phyloP scores from a whole-genome alignment of 2,329 filamentous ascomycete genomes.

The Cladosporium cucumerinum region DNA sequence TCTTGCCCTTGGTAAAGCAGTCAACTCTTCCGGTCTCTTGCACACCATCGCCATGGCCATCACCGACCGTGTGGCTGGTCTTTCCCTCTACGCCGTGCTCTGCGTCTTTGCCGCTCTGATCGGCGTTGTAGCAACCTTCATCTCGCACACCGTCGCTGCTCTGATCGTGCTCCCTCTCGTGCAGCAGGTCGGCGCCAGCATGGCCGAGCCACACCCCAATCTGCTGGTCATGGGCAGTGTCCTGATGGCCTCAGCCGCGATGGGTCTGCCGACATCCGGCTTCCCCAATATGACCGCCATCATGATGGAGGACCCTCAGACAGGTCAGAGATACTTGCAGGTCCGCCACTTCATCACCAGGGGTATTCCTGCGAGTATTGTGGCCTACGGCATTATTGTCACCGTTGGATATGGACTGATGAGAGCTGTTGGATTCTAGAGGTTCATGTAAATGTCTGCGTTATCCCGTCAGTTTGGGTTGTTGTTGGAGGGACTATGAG shows the following conservation, averaged over 20 bases:
- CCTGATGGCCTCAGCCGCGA: slow-evolving; percentile 95
- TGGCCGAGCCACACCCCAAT: slow-evolving; percentile 90
- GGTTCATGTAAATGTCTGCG: neutral
- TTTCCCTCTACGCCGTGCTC: slow-evolving; percentile 81
- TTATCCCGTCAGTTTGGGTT: neutral
- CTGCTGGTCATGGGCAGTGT: slow-evolving; percentile 92
- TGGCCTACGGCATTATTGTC: slow-evolving; percentile 77
- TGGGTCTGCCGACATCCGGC: slow-evolving; percentile 91
- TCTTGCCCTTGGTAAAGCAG: slow-evolving; percentile 85
- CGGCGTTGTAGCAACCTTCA: slow-evolving; percentile 92
- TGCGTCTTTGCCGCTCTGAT: slow-evolving; percentile 83
- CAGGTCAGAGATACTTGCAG: slow-evolving; percentile 83
- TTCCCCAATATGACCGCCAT: slow-evolving; percentile 99
- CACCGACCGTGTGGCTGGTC: slow-evolving; percentile 66
- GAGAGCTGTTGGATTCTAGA: slow-evolving; percentile 66
- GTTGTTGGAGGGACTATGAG: neutral
- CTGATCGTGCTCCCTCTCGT: slow-evolving; percentile 92
- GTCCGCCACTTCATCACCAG: slow-evolving; percentile 93
- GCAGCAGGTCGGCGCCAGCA: slow-evolving; percentile 74
- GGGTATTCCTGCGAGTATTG: slow-evolving; percentile 82
- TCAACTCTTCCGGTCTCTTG: slow-evolving; percentile 86
- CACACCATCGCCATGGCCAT: slow-evolving; percentile 82
- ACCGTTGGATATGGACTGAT: slow-evolving; percentile 90
- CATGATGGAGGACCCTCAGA: slow-evolving; percentile 95
- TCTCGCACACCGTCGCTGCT: slow-evolving; percentile 94